Base-by-base conservation (phyloP, 306 rosid genomes). In the Quercus agrifolia region DNA sequence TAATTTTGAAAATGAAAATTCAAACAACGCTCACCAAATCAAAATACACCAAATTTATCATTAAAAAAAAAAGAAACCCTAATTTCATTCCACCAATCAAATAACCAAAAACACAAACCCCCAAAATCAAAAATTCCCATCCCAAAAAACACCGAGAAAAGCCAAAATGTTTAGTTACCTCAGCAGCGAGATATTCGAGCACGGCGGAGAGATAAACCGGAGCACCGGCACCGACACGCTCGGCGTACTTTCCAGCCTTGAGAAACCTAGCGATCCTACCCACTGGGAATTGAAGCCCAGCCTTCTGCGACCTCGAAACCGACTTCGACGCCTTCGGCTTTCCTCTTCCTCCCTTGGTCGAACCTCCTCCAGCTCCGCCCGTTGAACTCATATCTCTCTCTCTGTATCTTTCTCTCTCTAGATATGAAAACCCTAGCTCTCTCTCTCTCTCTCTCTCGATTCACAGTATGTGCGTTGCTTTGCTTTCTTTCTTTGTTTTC, bases 171-270 rank as follows among this genome's bases (percentile, higher is more conserved):
- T 41, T 0, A 41, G 46, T 13, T 62, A 91, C 98, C 98, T 93
- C 97, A 5, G 98, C 98, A 1, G 98, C 97, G 3, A 93, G 96
- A 73, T 92, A 93, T 61, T 93, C 98, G 0, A 93, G 98, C 1
- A 93, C 98, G 1, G 98, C 97, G 5, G 98, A 87, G 4, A 93
- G 97, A 12, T 93, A 93, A 0, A 93, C 98, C 0, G 98, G 98
- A 70, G 98, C 97, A 2, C 98, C 98, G 0, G 97, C 98, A 35
- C 98, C 98, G 1, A 93, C 98, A 49, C 98, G 95, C 49, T 93
- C 97, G 4, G 98, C 98, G 30, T 93, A 93, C 78, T 93, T 91
- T 1, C 98, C 98, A 1, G 95, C 89, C 77, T 93, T 93, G 1
- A 93, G 87, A 58, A 91, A 93, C 30, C 98, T 83, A 0, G 98